Evolutionary conservation across 2,329 filamentous ascomycete species (phyloP).

Genomic region (Phialophora chinensis): DNA sequence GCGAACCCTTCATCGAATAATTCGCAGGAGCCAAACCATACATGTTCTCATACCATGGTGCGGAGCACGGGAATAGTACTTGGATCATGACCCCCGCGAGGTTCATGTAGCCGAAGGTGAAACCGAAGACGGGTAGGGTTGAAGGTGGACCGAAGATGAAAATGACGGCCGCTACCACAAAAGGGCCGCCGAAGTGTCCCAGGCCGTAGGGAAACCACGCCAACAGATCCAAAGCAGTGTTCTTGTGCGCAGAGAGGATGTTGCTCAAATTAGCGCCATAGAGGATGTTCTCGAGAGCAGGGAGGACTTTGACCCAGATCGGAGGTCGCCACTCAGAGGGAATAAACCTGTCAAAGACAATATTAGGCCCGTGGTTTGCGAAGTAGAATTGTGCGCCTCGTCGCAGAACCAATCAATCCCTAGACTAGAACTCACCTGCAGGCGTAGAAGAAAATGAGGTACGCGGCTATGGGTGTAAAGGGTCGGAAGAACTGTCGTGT

Average conservation of each 20-base stretch:
- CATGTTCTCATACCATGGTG: slow-evolving; percentile 95
- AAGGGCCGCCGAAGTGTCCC: slow-evolving; percentile 85
- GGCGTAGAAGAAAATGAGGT: slow-evolving; percentile 89
- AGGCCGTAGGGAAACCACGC: slow-evolving; percentile 95
- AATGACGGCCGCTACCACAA: slow-evolving; percentile 76
- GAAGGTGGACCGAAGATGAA: slow-evolving; percentile 90
- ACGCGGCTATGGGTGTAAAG: slow-evolving; percentile 81
- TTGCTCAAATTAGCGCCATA: slow-evolving; percentile 96
- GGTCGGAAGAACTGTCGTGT: slow-evolving; percentile 92
- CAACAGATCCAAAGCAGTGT: slow-evolving; percentile 80
- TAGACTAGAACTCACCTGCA: slow-evolving; percentile 75
- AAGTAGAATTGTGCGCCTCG: background rate
- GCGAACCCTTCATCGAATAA: slow-evolving; percentile 87
- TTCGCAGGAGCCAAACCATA: slow-evolving; percentile 90
- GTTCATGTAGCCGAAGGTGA: slow-evolving; percentile 91
- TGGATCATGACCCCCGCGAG: slow-evolving; percentile 86
- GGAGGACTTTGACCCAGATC: slow-evolving; percentile 94
- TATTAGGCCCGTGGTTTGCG: background rate
- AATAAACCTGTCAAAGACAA: slow-evolving; percentile 70
- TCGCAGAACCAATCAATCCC: background rate
- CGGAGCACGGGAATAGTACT: slow-evolving; percentile 88
- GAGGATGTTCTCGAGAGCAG: slow-evolving; percentile 92
- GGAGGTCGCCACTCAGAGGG: slow-evolving; percentile 85
- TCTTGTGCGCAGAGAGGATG: slow-evolving; percentile 88
- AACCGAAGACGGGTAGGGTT: slow-evolving; percentile 81